Conservation (phyloP, 78 protist genomes). For the Emiliania huxleyi region DNA sequence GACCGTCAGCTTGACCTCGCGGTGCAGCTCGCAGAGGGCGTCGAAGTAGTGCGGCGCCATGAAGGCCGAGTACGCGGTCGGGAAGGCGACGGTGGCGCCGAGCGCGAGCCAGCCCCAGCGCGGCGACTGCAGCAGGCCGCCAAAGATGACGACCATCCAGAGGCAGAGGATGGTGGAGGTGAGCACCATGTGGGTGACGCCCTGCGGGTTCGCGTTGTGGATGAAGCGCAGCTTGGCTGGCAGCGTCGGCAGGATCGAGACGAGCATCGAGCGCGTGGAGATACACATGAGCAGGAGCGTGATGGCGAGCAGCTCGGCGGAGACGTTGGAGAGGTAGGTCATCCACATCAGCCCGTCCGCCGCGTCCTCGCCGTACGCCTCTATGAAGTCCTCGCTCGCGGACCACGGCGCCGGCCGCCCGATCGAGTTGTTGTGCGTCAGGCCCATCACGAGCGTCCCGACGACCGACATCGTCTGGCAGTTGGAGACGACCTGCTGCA, state of each 20-base stretch:
- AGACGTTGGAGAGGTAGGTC: background rate
- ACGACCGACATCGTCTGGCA: background rate
- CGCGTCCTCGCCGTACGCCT: background rate
- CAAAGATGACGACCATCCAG: background rate
- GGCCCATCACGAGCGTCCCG: background rate
- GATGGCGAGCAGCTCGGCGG: background rate
- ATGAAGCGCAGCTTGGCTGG: background rate
- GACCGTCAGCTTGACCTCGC: too few species aligned
- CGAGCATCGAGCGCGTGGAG: background rate
- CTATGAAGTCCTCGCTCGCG: background rate
- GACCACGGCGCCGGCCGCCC: background rate
- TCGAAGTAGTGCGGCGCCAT: background rate
- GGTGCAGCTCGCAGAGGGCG: background rate
- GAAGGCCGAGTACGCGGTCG: background rate
- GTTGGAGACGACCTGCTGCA: background rate
- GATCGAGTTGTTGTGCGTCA: background rate
- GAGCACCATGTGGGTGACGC: background rate
- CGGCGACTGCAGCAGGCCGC: background rate
- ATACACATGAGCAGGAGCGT: background rate
- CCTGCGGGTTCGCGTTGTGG: background rate
- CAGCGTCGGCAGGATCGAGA: background rate
- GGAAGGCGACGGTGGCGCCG: background rate
- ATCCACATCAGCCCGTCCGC: background rate
- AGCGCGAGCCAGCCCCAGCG: background rate
- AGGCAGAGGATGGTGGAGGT: background rate